Evolutionary conservation across 441 rosid species (phyloP).

Genomic region (Adansonia grandidieri): DNA sequence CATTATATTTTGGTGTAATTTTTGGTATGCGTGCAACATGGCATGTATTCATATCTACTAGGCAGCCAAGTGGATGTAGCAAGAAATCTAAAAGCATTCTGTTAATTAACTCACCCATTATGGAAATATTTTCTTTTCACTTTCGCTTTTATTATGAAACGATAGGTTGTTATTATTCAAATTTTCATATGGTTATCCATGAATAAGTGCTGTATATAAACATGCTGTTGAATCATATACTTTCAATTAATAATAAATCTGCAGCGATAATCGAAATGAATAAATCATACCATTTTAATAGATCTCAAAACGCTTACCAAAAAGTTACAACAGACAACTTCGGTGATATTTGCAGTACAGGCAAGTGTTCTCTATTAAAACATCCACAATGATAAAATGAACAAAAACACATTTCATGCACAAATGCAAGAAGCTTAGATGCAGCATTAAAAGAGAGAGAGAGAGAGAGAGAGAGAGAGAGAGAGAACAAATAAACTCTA

Average conservation of each 20-base stretch:
- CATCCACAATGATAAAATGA: background rate
- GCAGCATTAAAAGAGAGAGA: background rate
- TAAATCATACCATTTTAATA: background rate
- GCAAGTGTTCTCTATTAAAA: background rate
- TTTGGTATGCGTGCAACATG: background rate
- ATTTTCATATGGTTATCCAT: background rate
- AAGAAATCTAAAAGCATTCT: background rate
- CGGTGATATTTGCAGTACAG: background rate
- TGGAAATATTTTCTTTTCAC: background rate
- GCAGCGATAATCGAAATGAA: background rate
- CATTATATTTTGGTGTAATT: background rate
- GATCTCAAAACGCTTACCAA: background rate
- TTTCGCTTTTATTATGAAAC: background rate
- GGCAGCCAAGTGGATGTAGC: background rate
- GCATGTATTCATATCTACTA: background rate
- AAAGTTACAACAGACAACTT: background rate
- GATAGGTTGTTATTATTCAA: background rate
- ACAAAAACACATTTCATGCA: background rate
- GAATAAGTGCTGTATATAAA: background rate
- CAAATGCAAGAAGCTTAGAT: background rate
- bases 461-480: background rate
- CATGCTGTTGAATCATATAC: background rate
- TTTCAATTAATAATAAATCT: background rate
- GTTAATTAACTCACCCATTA: background rate
- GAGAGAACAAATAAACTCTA: slow-evolving; percentile 1